Percentiles rank a stretch among this genome's conserved stretches.
These are phyloP conservation scores for Epichloe gansuensis DNA, from an alignment of 2,329 filamentous ascomycete genomes.

Conservation along the genomic window DNA sequence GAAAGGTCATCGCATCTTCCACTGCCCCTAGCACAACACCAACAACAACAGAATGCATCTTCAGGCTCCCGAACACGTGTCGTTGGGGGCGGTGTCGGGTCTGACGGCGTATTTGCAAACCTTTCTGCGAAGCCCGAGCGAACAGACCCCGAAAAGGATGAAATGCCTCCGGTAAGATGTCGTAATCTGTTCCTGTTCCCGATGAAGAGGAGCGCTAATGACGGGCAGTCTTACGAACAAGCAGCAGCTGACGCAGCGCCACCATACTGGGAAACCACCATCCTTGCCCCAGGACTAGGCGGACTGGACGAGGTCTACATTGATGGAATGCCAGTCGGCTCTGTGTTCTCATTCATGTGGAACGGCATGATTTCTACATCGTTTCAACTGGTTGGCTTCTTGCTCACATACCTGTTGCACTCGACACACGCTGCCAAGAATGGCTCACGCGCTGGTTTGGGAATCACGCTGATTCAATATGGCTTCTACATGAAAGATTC, in stretches of 20 bases:
- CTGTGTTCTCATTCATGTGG: conserved; percentile 79
- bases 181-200: neutral
- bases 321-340: conserved; percentile 86
- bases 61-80: conserved; percentile 35
- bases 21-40: conserved; percentile 12
- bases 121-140: conserved; percentile 80
- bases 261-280: conserved; percentile 98
- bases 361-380: conserved; percentile 96
- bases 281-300: conserved; percentile 80
- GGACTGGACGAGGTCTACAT: conserved; percentile 94
- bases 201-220: conserved; percentile 20
- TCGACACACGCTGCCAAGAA: conserved; percentile 98
- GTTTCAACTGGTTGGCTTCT: conserved; percentile 92
- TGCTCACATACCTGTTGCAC: conserved; percentile 94
- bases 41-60: conserved; percentile 10
- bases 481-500: conserved; percentile 86
- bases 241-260: conserved; percentile 91
- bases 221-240: conserved; percentile 81
- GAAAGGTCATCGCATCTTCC: conserved; percentile 2
- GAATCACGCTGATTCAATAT: conserved; percentile 90
- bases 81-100: conserved; percentile 63
- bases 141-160: conserved; percentile 68
- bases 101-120: conserved; percentile 95
- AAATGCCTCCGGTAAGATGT: conserved; percentile 75
- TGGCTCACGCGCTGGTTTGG: conserved; percentile 84